These are phyloP conservation scores for Bocquillonia castaneifolia DNA, from an alignment of 441 rosid genomes.

Conservation along the genomic window DNA sequence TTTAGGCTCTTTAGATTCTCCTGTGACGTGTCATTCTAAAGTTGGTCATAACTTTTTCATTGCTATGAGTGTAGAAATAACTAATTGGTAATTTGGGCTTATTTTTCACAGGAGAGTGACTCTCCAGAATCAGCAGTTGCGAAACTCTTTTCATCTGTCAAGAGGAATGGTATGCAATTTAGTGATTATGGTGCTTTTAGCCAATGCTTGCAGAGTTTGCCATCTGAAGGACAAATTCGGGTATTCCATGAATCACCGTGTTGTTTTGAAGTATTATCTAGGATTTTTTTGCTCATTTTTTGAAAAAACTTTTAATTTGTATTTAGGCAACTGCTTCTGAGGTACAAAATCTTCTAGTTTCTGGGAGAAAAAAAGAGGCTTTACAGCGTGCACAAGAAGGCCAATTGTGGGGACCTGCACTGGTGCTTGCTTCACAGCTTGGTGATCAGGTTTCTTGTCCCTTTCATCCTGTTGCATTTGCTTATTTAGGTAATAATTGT, in stretches of 20 bases:
- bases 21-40: background rate
- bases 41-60: background rate
- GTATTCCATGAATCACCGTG: constrained; percentile 34
- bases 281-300: constrained; percentile 19
- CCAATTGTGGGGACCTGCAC: constrained; percentile 98
- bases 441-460: constrained; percentile 74
- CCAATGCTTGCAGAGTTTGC: constrained; percentile 75
- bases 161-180: constrained; percentile 46
- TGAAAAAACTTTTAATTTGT: constrained; percentile 27
- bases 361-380: constrained; percentile 90
- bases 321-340: constrained; percentile 80
- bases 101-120: constrained; percentile 59
- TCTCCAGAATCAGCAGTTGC: constrained; percentile 92
- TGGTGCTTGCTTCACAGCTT: constrained; percentile 90
- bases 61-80: background rate
- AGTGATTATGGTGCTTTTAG: constrained; percentile 45
- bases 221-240: constrained; percentile 78
- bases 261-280: background rate
- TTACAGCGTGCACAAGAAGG: constrained; percentile 83
- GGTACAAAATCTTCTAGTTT: constrained; percentile 89
- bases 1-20: constrained; percentile 1
- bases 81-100: constrained; percentile 19
- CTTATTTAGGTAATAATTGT: constrained; percentile 11
- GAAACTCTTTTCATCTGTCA: constrained; percentile 73
- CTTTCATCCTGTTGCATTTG: constrained; percentile 13